A percentile compares a stretch with the other conserved stretches of the same genome.
These are phyloP conservation scores for Clavariopsis aquatica DNA, from an alignment of 495 filamentous ascomycete genomes.

Conservation along the genomic window DNA sequence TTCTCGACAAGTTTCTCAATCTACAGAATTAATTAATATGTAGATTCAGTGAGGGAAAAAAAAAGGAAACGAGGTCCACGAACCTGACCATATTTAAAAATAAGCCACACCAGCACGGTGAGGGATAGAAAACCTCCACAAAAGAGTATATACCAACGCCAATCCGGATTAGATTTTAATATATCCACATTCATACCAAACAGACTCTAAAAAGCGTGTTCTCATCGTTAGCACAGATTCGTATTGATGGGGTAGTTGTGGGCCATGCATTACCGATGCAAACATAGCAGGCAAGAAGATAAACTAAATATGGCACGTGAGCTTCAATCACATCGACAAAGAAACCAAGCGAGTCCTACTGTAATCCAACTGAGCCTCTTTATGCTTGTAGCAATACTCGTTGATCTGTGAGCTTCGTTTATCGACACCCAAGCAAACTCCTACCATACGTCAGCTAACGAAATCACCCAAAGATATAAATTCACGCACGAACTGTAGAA, in stretches of 20 bases:
- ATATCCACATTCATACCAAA: constrained; percentile 1
- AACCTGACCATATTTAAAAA: not conserved
- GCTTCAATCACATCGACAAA: no score
- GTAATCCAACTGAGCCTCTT: constrained; percentile 4
- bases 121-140: not conserved
- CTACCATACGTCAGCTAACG: not conserved
- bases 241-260: no score
- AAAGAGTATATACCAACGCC: not conserved
- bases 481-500: not conserved
- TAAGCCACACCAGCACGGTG: not conserved
- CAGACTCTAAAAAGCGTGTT: no score
- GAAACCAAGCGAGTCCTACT: no score
- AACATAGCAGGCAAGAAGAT: not conserved
- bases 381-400: not conserved
- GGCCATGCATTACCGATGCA: not conserved
- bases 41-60: not conserved
- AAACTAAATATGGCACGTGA: not conserved
- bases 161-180: not conserved
- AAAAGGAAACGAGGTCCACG: not conserved
- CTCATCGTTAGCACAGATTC: no score
- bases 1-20: not conserved
- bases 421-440: not conserved
- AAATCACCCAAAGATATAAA: no score
- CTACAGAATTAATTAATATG: not conserved
- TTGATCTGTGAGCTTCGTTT: not conserved